These are phyloP conservation scores for Stachybotrys chlorohalonatus DNA, from an alignment of 2,329 filamentous ascomycete genomes.

Conservation along the genomic window DNA sequence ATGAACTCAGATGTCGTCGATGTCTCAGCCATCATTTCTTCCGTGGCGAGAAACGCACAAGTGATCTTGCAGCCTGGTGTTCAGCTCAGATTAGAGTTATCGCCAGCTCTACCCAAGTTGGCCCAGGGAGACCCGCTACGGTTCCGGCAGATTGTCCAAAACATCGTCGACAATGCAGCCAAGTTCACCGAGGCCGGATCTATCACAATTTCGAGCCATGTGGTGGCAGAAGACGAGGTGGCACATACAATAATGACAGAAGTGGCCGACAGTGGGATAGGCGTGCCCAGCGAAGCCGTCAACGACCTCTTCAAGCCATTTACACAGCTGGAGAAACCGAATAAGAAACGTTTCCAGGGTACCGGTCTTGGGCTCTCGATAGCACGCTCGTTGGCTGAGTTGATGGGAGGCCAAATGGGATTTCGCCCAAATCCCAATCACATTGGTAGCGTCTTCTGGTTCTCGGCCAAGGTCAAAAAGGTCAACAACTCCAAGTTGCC, in stretches of 20 bases:
- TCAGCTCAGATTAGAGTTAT: conserved; percentile 31
- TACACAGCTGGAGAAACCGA: too few relatives aligned
- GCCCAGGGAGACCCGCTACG: conserved; percentile 49
- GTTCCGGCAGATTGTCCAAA: conserved; percentile 54
- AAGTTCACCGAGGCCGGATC: conserved; percentile 52
- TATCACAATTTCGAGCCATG: conserved; percentile 33
- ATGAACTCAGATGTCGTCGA: conserved; percentile 43
- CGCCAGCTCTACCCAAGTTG: conserved; percentile 36
- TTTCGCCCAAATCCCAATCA: too few relatives aligned
- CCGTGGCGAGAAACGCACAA: conserved; percentile 41
- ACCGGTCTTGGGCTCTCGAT: too few relatives aligned
- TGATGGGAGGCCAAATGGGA: too few relatives aligned
- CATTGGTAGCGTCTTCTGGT: too few relatives aligned
- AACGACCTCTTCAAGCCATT: too few relatives aligned
- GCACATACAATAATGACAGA: conserved; percentile 39
- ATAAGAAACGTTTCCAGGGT: too few relatives aligned
- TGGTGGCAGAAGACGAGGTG: conserved; percentile 29
- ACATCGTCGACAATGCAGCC: conserved; percentile 49
- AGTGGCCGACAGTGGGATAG: conserved; percentile 39
- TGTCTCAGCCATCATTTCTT: conserved; percentile 33
- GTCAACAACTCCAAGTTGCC: too few relatives aligned
- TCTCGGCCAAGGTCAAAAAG: too few relatives aligned
- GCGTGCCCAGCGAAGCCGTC: too few relatives aligned
- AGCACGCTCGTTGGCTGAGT: too few relatives aligned
- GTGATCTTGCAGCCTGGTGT: conserved; percentile 35